These are phyloP conservation scores for Nemania sp. DNA, from an alignment of 2,329 filamentous ascomycete species.

Conservation along the genomic window DNA sequence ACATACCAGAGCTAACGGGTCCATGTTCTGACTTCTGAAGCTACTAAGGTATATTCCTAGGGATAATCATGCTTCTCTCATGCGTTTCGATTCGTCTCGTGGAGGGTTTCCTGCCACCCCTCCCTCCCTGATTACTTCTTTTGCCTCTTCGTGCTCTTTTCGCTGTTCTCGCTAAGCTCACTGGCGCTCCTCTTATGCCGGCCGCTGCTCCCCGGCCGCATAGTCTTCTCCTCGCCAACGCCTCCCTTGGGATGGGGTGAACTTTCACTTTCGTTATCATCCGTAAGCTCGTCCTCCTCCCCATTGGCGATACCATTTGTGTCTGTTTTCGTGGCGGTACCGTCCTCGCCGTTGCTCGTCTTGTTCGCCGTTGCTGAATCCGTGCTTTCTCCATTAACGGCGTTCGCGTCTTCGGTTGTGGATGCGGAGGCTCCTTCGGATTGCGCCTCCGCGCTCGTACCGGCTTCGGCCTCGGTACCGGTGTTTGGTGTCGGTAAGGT, in stretches of 20 bases:
- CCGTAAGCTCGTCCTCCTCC: neutral
- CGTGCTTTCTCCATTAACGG: neutral
- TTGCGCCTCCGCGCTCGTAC: neutral
- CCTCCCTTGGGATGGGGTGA: neutral
- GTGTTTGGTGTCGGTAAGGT: neutral
- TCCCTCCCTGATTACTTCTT: slow-evolving; percentile 50
- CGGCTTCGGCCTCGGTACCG: neutral
- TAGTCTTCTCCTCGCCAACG: slow-evolving; percentile 37
- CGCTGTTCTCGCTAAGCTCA: slow-evolving; percentile 72
- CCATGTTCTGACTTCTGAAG: neutral
- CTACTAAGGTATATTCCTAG: neutral
- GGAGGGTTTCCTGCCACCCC: neutral
- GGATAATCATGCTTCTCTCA: neutral
- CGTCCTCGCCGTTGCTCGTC: neutral
- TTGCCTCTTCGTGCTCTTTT: slow-evolving; percentile 63
- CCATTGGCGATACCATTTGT: slow-evolving; percentile 26
- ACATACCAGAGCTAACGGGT: neutral
- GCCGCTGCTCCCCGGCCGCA: slow-evolving; percentile 47
- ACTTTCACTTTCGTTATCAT: neutral
- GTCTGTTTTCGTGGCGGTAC: slow-evolving; percentile 4
- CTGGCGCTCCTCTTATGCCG: slow-evolving; percentile 81
- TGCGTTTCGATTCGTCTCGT: neutral
- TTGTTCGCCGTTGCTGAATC: neutral
- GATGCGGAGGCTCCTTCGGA: neutral
- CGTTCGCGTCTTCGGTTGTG: neutral